phyloP scores from a whole-genome alignment of 2,329 filamentous ascomycete genomes.

The Dactylellina haptotyla region DNA sequence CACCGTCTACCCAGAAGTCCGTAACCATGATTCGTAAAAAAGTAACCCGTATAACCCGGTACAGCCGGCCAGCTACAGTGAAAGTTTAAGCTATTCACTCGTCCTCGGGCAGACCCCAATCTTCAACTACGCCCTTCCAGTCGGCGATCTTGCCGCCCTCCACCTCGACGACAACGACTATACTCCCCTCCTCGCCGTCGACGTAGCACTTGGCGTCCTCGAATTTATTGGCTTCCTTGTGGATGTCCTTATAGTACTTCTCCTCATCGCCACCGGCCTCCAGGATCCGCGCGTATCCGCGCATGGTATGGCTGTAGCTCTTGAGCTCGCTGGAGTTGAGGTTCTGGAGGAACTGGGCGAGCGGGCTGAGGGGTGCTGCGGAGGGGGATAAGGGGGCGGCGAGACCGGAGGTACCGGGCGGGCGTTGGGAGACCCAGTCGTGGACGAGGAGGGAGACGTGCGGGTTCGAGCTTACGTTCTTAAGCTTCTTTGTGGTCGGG shows the following conservation, averaged over 20 bases:
- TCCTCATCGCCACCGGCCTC: slow-evolving; percentile 81
- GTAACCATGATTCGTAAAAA: too few species aligned
- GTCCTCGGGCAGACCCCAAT: slow-evolving; percentile 44
- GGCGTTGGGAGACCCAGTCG: slow-evolving; percentile 95
- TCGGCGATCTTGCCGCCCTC: slow-evolving; percentile 48
- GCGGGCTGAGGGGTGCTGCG: slow-evolving; percentile 72
- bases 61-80: neutral
- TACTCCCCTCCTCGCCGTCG: slow-evolving; percentile 82
- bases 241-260: slow-evolving; percentile 80
- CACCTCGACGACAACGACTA: slow-evolving; percentile 78
- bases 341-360: slow-evolving; percentile 85
- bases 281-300: slow-evolving; percentile 82
- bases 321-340: slow-evolving; percentile 89
- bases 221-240: slow-evolving; percentile 93
- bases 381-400: slow-evolving; percentile 61
- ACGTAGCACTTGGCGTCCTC: slow-evolving; percentile 76
- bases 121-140: slow-evolving; percentile 42
- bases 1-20: too few species aligned
- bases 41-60: too few species aligned
- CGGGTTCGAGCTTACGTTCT: slow-evolving; percentile 84
- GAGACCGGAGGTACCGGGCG: slow-evolving; percentile 68
- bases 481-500: slow-evolving; percentile 78
- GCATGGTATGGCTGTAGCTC: slow-evolving; percentile 91
- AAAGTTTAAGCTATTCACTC: slow-evolving; percentile 1
- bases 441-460: slow-evolving; percentile 94